Evolutionary conservation across 176 grass and related monocot species (phyloP), one percentile per base, ranked within the genome.

Genomic region (Paspalum vaginatum): DNA sequence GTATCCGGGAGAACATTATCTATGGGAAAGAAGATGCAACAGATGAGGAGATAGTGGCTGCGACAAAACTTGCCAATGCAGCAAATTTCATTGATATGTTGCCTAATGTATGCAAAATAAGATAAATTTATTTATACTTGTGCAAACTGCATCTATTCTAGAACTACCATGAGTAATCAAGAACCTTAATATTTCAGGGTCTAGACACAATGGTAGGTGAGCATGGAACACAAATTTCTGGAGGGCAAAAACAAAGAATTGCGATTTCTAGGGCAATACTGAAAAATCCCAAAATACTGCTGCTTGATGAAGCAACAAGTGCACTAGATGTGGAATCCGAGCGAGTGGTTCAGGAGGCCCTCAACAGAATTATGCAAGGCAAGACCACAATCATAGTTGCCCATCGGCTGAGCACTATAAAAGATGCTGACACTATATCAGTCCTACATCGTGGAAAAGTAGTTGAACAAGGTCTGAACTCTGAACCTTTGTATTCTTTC

Each of bases 241-340:
- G 80, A 50, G 84, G 84, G 20, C 85, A 91, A 39, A 89, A 82
- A 65, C 87, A 89, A 76, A 80, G 83, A 13, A 89, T 89, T 55
- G 78, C 87, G 0, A 75, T 84, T 22, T 57, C 85, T 0, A 78
- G 88, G 26, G 88, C 80, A 6, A 74, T 91, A 70, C 80, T 91
- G 2, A 87, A 91, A 74, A 75, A 78, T 41, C 88, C 84, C 11
- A 91, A 80, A 69, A 91, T 91, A n/a, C 76, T 91, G 45, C 69
- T 91, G 41, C 77, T 91, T 16, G 85, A 91, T 48, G 88, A 90
- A 77, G 78, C 88, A 1, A 83, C 83, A 63, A 90, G 88, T 59
- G 88, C 88, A 24, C 77, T 90, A 53, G 85, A 91, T 70, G 53
- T 82, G 16, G 84, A 82, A 22, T 91, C 88, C 40, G 88, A 91